Evolutionary conservation across 768 basidiomycete genomes (phyloP).

Genomic region (Tylopilus subfusipes): DNA sequence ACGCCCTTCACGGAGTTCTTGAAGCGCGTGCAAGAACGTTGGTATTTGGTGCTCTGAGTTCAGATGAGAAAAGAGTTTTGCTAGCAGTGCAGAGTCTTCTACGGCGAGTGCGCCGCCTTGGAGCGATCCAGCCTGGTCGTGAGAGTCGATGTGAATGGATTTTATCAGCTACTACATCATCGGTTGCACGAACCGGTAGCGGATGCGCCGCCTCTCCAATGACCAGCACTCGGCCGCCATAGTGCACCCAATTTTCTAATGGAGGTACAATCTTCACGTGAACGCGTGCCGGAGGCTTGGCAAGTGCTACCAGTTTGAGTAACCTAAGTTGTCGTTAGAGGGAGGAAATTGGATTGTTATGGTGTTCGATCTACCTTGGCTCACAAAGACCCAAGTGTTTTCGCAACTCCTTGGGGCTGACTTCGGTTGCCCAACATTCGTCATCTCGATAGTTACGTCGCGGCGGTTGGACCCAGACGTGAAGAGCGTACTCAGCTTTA

Average conservation of each 20-base stretch:
- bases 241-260: constrained; percentile 49
- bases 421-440: constrained; percentile 34
- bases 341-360: background rate
- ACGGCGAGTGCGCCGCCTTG: constrained; percentile 51
- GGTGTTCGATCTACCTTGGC: constrained; percentile 32
- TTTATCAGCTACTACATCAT: background rate
- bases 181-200: constrained; percentile 39
- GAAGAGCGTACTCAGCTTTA: constrained; percentile 32
- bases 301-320: constrained; percentile 36
- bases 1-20: constrained; percentile 56
- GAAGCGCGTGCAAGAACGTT: constrained; percentile 49
- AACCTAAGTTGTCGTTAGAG: constrained; percentile 26
- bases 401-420: constrained; percentile 33
- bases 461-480: constrained; percentile 26
- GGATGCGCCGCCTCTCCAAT: constrained; percentile 65
- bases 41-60: constrained; percentile 45
- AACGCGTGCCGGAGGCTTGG: constrained; percentile 33
- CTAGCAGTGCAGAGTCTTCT: constrained; percentile 62
- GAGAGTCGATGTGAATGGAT: background rate
- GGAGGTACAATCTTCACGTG: constrained; percentile 38
- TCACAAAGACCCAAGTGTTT: constrained; percentile 31
- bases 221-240: constrained; percentile 44
- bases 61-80: constrained; percentile 55
- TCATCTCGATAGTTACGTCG: constrained; percentile 26
- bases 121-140: constrained; percentile 47